Conservation (phyloP, 2,329 filamentous ascomycete species). For the Diaporthe amygdali region DNA sequence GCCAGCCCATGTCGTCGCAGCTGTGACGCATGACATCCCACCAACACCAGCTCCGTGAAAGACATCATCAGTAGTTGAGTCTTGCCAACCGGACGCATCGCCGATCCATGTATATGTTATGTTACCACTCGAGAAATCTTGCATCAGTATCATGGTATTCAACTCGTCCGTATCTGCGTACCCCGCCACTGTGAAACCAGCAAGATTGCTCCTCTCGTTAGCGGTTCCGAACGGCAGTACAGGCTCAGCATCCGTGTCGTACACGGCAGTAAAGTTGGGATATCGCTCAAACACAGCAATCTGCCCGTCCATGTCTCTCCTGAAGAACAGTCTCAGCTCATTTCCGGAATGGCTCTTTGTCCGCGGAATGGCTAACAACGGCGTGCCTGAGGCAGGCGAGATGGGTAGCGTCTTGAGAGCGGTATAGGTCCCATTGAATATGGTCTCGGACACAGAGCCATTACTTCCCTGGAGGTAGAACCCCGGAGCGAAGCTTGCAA, state of each 20-base stretch:
- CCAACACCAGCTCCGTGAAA: neutral
- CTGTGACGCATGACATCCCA: neutral
- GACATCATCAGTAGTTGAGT: neutral
- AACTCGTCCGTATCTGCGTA: neutral
- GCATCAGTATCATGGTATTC: neutral
- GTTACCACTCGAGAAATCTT: neutral
- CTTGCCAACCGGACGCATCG: neutral
- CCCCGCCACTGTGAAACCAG: neutral
- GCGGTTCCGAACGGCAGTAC: neutral
- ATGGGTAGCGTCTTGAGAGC: neutral
- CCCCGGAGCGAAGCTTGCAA: neutral
- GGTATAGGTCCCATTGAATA: neutral
- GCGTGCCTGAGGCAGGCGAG: neutral
- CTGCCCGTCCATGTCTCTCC: neutral
- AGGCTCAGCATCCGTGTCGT: neutral
- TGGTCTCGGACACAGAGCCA: slow-evolving; percentile 1
- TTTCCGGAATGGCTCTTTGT: neutral
- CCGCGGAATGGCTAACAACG: neutral
- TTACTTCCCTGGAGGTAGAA: neutral
- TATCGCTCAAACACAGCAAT: neutral
- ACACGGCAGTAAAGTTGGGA: neutral
- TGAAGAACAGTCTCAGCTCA: slow-evolving; percentile 3
- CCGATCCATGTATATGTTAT: neutral
- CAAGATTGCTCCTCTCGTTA: neutral
- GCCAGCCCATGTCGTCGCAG: neutral